Percentiles rank a stretch among this genome's conserved stretches.
Conservation (phyloP, 129 eudicot species). For the Lactuca sativa region DNA sequence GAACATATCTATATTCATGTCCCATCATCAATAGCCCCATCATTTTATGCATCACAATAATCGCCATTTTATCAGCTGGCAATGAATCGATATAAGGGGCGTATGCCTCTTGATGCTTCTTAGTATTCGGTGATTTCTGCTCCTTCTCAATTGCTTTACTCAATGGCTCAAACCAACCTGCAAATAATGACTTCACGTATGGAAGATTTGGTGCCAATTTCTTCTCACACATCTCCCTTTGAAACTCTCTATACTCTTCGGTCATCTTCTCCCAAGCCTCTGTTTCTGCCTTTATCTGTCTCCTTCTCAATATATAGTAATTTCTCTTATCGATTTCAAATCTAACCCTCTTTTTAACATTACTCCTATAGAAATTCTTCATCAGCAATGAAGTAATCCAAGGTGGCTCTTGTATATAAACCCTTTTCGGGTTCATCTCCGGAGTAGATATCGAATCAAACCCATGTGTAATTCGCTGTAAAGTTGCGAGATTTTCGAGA, state of each 20-base stretch:
- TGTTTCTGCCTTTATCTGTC: constrained; percentile 84
- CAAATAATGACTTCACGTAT: constrained; percentile 67
- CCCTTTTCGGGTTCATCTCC: constrained; percentile 31
- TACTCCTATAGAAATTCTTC: constrained; percentile 45
- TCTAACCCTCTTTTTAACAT: constrained; percentile 35
- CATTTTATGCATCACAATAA: constrained; percentile 91
- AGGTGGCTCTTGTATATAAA: constrained; percentile 75
- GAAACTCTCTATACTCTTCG: constrained; percentile 77
- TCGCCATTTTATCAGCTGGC: constrained; percentile 94
- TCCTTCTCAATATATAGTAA: constrained; percentile 58
- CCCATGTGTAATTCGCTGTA: constrained; percentile 55
- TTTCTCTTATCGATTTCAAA: constrained; percentile 67
- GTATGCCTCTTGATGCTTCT: constrained; percentile 52
- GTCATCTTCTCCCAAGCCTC: constrained; percentile 94
- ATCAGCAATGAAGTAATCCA: constrained; percentile 67
- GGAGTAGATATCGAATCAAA: constrained; percentile 22
- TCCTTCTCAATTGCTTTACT: constrained; percentile 68
- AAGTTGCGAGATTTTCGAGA: constrained; percentile 43
- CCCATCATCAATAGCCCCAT: constrained; percentile 89
- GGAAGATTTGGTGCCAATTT: constrained; percentile 92
- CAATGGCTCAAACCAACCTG: constrained; percentile 97
- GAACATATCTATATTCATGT: constrained; percentile 52
- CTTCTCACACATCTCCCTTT: constrained; percentile 89
- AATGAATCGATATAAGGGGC: constrained; percentile 58
- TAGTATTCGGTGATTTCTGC: constrained; percentile 45